phyloP scores from a whole-genome alignment of 345 rosid species.

The Cardamine chenopodiifolia region DNA sequence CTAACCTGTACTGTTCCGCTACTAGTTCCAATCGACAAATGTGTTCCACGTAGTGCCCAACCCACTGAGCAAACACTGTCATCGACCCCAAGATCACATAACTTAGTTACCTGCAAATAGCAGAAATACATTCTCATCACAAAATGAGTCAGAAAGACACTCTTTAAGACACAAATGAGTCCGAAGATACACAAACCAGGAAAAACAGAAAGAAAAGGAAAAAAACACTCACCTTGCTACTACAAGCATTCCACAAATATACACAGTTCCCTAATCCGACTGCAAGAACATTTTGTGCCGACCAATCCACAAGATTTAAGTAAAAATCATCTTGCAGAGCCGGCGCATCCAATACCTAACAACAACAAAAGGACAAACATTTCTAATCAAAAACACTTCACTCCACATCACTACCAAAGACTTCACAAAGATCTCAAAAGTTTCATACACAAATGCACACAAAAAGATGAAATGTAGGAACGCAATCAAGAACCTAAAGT shows the following conservation, averaged over 20 bases:
- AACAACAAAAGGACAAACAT: neutral
- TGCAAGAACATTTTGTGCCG: constrained; percentile 88
- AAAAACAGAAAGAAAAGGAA: too few species aligned
- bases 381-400: constrained; percentile 4
- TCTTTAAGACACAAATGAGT: neutral
- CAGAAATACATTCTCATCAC: neutral
- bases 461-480: neutral
- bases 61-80: constrained; percentile 93
- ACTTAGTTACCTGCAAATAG: constrained; percentile 75
- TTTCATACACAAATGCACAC: neutral
- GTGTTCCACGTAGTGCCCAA: constrained; percentile 88
- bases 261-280: constrained; percentile 97
- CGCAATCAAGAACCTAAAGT: constrained; percentile 1
- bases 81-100: constrained; percentile 89
- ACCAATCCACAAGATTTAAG: constrained; percentile 96
- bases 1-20: constrained; percentile 86
- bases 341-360: constrained; percentile 96
- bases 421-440: constrained; percentile 3
- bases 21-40: constrained; percentile 92
- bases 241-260: constrained; percentile 98
- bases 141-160: neutral
- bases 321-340: constrained; percentile 99
- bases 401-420: neutral
- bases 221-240: constrained; percentile 71
- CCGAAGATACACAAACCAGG: neutral